phyloP scores from a whole-genome alignment of 305 asterid genomes.

The Lippia alba region DNA sequence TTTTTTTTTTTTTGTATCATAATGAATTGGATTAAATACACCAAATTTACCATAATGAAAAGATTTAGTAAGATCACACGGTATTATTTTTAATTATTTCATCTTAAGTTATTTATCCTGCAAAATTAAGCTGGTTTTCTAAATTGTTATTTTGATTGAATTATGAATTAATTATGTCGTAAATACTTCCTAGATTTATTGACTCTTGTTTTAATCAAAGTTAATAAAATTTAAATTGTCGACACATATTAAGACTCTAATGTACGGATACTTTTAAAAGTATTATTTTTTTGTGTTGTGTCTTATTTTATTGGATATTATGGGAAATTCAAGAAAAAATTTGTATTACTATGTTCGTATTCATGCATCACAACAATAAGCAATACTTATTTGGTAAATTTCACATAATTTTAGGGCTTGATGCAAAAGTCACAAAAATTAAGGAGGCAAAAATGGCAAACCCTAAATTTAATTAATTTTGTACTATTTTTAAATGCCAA shows the following conservation, averaged over 20 bases:
- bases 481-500: conserved; percentile 8
- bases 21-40: not conserved
- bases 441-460: not conserved
- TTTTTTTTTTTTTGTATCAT: conserved; percentile 11
- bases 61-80: conserved; percentile 23
- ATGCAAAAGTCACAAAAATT: not conserved
- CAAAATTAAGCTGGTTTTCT: too few relatives aligned
- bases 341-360: too few relatives aligned
- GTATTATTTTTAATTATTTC: too few relatives aligned
- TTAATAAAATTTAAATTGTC: too few relatives aligned
- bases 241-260: too few relatives aligned
- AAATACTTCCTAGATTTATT: not conserved
- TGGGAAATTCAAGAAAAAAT: too few relatives aligned
- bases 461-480: not conserved
- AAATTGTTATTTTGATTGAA: not conserved
- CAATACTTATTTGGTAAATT: not conserved
- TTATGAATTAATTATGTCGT: not conserved
- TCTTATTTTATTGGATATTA: too few relatives aligned
- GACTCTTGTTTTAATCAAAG: too few relatives aligned
- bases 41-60: conserved; percentile 24
- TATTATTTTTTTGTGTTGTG: too few relatives aligned
- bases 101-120: not conserved
- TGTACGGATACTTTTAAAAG: too few relatives aligned
- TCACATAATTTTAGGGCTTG: not conserved
- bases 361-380: too few relatives aligned